Conservation (phyloP, 2,329 filamentous ascomycete genomes). For the Cadophora luteo-olivacea region DNA sequence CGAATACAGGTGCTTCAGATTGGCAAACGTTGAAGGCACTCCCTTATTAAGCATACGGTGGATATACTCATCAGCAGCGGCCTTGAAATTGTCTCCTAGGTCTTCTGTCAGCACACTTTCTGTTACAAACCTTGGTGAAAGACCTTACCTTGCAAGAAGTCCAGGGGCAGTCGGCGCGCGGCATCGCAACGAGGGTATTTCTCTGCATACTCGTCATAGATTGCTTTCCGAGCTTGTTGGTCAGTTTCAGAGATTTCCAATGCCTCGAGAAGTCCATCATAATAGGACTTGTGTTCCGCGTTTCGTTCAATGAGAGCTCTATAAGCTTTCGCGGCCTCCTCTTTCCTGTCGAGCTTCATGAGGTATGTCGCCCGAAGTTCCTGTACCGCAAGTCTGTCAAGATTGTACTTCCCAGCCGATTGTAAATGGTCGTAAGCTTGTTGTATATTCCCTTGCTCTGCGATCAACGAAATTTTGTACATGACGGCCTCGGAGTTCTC, state of each 20-base stretch:
- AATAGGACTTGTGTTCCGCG: slow-evolving; percentile 86
- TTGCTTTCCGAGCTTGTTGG: slow-evolving; percentile 66
- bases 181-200: slow-evolving; percentile 87
- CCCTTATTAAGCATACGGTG: slow-evolving; percentile 88
- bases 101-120: slow-evolving; percentile 29
- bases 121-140: no score
- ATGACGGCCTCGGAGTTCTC: slow-evolving; percentile 93
- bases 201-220: slow-evolving; percentile 83
- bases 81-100: slow-evolving; percentile 77
- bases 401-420: slow-evolving; percentile 73
- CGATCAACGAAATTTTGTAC: slow-evolving; percentile 96
- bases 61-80: slow-evolving; percentile 80
- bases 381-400: slow-evolving; percentile 85
- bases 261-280: slow-evolving; percentile 74
- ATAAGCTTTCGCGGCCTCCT: slow-evolving; percentile 85
- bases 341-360: slow-evolving; percentile 74
- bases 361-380: slow-evolving; percentile 88
- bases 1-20: slow-evolving; percentile 90
- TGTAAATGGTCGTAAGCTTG: slow-evolving; percentile 88
- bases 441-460: slow-evolving; percentile 83
- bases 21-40: slow-evolving; percentile 94
- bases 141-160: slow-evolving; percentile 76
- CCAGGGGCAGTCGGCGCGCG: slow-evolving; percentile 82
- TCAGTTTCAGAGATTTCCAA: slow-evolving; percentile 70
- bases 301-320: slow-evolving; percentile 84